Evolutionary conservation across 192 early-diverging fungal species (phyloP).

Genomic region (Mortierella antarctica): DNA sequence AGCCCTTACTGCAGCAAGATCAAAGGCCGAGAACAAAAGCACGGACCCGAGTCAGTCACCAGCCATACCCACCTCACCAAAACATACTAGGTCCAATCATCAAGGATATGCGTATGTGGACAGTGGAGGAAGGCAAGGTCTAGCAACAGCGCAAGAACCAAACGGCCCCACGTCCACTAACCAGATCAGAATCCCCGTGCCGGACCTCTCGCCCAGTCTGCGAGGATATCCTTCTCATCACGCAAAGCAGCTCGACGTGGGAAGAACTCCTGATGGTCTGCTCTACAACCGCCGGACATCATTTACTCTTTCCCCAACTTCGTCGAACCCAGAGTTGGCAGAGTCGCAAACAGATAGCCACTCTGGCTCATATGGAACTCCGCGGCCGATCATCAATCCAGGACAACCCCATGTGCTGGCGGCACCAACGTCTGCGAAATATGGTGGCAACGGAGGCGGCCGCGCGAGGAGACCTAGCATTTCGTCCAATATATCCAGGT

Average conservation of each 20-base stretch:
- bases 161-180: background rate
- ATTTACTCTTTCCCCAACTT: slow-evolving; percentile 48
- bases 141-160: background rate
- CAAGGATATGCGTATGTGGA: slow-evolving; percentile 1
- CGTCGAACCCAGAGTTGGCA: slow-evolving; percentile 44
- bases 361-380: slow-evolving; percentile 40
- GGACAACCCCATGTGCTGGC: background rate
- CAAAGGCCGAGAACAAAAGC: slow-evolving; percentile 24
- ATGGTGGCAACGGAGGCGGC: background rate
- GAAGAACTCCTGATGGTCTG: slow-evolving; percentile 23
- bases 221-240: slow-evolving; percentile 18
- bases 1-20: slow-evolving; percentile 40
- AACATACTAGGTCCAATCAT: background rate
- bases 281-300: slow-evolving; percentile 29
- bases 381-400: slow-evolving; percentile 11
- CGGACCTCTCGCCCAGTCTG: slow-evolving; percentile 28
- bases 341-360: slow-evolving; percentile 48
- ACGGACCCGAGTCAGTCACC: slow-evolving; percentile 10
- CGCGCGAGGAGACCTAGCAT: slow-evolving; percentile 25
- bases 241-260: slow-evolving; percentile 3
- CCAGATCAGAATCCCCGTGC: slow-evolving; percentile 43
- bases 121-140: slow-evolving; percentile 11
- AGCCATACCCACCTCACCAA: background rate
- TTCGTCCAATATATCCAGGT: slow-evolving; percentile 31
- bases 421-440: slow-evolving; percentile 11